phyloP scores from a whole-genome alignment of 108 stramenopile genomes.

The Nitzschia sp. region DNA sequence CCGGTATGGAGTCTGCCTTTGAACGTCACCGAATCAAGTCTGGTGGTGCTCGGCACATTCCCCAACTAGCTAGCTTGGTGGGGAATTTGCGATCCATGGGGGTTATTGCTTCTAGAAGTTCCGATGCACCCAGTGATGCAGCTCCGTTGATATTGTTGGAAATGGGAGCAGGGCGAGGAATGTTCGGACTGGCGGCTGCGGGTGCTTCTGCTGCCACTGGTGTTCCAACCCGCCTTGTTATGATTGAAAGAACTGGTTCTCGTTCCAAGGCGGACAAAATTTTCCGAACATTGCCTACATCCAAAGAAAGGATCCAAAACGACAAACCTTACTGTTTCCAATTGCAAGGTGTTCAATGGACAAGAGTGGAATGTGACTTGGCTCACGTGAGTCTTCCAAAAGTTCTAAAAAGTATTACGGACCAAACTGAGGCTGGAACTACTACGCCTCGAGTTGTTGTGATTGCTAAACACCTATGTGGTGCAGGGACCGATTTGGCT shows the following conservation, averaged over 20 bases:
- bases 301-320: slow-evolving; percentile 17
- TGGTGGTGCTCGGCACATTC: slow-evolving; percentile 69
- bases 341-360: slow-evolving; percentile 50
- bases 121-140: background rate
- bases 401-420: slow-evolving; percentile 19
- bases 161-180: slow-evolving; percentile 85
- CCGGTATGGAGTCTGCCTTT: slow-evolving; percentile 40
- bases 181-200: slow-evolving; percentile 71
- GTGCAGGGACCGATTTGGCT: slow-evolving; percentile 79
- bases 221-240: slow-evolving; percentile 46
- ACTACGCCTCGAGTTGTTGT: slow-evolving; percentile 38
- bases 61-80: slow-evolving; percentile 73
- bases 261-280: slow-evolving; percentile 78
- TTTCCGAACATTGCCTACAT: slow-evolving; percentile 40
- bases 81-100: slow-evolving; percentile 58
- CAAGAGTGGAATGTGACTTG: slow-evolving; percentile 71
- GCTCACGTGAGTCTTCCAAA: slow-evolving; percentile 65
- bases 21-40: slow-evolving; percentile 51
- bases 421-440: slow-evolving; percentile 1
- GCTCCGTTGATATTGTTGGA: slow-evolving; percentile 48
- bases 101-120: slow-evolving; percentile 6
- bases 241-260: slow-evolving; percentile 77
- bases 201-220: slow-evolving; percentile 42
- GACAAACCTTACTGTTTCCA: slow-evolving; percentile 30
- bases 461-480: slow-evolving; percentile 81